Evolutionary conservation across 2,329 filamentous ascomycete species (phyloP), one percentile per base, ranked within the genome.

Genomic region (Teratosphaeria viscida): DNA sequence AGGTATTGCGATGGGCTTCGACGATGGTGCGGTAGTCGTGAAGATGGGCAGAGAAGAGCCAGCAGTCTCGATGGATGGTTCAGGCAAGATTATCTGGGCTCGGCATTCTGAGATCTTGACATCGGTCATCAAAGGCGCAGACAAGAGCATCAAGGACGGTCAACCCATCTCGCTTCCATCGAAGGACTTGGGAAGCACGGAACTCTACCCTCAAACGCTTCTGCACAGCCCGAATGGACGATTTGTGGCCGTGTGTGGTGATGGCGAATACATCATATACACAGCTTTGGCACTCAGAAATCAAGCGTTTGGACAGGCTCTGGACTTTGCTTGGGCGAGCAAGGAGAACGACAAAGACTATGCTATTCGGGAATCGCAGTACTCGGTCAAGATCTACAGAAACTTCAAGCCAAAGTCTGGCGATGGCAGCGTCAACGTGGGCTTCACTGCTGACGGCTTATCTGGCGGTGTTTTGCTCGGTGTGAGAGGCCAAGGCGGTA

Each of bases 261-360:
- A 99, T 72, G 94, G 94, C 63, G 94, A 99, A 76, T 99, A 96
- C 77, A 97, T 97, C 73, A 96, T 97, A 70, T 97, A 97, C 78
- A 97, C 94, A 32, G 92, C 94, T 59, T 82, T 97, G 60, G 92
- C 92, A 2, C 95, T 95, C 83, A 86, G 94, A 72, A 97, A 99
- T 77, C 96, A 97, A 79, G 91, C 91, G 3, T 99, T 99, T 70
- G 94, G 94, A 26, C 92, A 90, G 49, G 94, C 92, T 6, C 78
- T 97, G 57, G 94, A 99, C 76, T 99, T 99, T 73, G 92, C 89
- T 11, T 99, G 94, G 94, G 92, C 88, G 0, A 90, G 89, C 53
- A 96, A 96, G 76, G 92, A 96, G 60, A 96, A 96, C 76, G 95
- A 90, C 78, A 97, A 96, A 74, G 94, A 99, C 74, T 97, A 95